These are phyloP conservation scores for Rhodosporidiobolus odoratus DNA, from an alignment of 768 basidiomycete genomes.

Conservation along the genomic window DNA sequence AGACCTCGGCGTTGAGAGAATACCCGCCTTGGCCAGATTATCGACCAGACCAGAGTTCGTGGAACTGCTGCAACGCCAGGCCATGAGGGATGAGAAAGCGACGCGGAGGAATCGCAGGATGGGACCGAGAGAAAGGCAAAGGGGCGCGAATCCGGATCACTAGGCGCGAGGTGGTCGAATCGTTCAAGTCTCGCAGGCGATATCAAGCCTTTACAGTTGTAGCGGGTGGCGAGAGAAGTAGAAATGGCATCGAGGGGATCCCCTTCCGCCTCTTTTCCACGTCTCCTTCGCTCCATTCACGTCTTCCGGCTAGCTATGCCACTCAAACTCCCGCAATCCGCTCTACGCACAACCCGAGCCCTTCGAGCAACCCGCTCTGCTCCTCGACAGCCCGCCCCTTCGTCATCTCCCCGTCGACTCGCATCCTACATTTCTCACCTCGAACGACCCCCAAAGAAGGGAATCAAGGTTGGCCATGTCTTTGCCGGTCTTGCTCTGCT, in stretches of 20 bases:
- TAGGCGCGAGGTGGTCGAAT: not conserved
- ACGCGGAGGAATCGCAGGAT: not conserved
- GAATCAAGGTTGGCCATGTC: slow-evolving; percentile 29
- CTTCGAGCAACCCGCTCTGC: not conserved
- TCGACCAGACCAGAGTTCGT: slow-evolving; percentile 67
- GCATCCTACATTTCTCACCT: slow-evolving; percentile 12
- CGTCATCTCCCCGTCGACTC: not conserved
- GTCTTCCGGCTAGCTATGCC: not conserved
- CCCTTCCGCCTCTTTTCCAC: not conserved
- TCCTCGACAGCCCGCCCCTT: not conserved
- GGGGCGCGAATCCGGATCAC: not conserved
- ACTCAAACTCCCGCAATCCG: not conserved
- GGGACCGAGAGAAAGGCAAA: not conserved
- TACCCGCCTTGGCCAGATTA: slow-evolving; percentile 52
- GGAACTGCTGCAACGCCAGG: slow-evolving; percentile 69
- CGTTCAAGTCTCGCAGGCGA: no score
- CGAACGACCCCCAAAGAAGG: slow-evolving; percentile 5
- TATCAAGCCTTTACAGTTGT: no score
- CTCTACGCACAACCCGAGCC: not conserved
- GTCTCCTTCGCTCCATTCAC: no score
- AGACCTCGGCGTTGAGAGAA: slow-evolving; percentile 23
- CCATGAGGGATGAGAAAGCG: slow-evolving; percentile 54
- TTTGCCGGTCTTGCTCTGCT: slow-evolving; percentile 20
- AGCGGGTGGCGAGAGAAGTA: not conserved
- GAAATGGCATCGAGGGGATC: not conserved